These are phyloP conservation scores for Fragaria nilgerrensis DNA, from an alignment of 306 rosid genomes.

Conservation along the genomic window DNA sequence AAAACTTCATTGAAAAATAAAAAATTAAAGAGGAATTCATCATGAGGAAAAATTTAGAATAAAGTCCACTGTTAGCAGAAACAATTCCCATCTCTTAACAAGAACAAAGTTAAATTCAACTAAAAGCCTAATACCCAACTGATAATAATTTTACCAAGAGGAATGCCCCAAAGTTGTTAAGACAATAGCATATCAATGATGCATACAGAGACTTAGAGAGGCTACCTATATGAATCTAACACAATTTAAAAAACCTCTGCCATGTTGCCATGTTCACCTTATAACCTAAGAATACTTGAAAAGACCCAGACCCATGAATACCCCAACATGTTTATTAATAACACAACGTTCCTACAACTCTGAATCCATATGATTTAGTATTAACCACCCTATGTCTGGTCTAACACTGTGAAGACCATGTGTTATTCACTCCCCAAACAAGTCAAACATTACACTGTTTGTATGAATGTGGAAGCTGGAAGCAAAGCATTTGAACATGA, in stretches of 20 bases:
- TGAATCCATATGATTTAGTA: neutral
- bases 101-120: neutral
- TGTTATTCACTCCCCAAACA: conserved; percentile 8
- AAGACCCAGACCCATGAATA: neutral
- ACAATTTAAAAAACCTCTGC: neutral
- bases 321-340: neutral
- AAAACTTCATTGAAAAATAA: neutral
- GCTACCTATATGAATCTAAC: neutral
- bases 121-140: neutral
- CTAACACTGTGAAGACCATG: neutral
- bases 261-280: neutral
- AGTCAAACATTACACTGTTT: no score
- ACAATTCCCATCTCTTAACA: neutral
- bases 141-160: neutral
- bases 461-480: neutral
- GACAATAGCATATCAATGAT: neutral
- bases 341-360: neutral
- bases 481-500: neutral
- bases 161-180: neutral
- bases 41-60: neutral
- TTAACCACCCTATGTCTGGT: neutral
- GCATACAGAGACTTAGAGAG: neutral
- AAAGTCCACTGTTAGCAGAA: neutral
- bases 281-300: neutral
- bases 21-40: neutral